A percentile compares a stretch with the other conserved stretches of the same genome.
phyloP scores from a whole-genome alignment of 179 eudicot genomes.

The Vitellaria paradoxa region DNA sequence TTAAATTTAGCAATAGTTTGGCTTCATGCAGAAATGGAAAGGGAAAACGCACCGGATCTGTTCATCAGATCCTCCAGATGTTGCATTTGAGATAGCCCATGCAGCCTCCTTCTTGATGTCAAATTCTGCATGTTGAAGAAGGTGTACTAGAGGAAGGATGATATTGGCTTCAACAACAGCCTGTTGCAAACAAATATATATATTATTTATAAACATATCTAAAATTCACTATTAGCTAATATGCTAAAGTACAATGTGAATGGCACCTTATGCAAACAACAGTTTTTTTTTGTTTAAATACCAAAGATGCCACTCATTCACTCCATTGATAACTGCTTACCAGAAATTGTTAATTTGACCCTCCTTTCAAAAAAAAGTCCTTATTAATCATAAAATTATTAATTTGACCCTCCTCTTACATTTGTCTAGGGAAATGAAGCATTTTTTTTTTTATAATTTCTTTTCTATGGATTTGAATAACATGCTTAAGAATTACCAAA shows the following conservation, averaged over 20 bases:
- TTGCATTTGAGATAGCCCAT: conserved; percentile 81
- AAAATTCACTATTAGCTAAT: background rate
- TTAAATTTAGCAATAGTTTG: background rate
- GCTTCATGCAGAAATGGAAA: background rate
- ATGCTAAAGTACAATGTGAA: background rate
- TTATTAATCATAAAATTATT: no score
- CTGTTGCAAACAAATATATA: conserved; percentile 27
- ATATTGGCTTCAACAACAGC: conserved; percentile 63
- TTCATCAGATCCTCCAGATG: conserved; percentile 75
- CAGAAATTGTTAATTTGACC: background rate
- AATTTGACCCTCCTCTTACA: no score
- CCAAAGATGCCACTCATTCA: background rate
- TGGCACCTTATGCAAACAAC: background rate
- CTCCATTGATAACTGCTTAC: background rate
- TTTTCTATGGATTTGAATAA: no score
- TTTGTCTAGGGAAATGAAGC: no score
- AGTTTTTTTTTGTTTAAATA: background rate
- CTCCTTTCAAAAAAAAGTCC: no score
- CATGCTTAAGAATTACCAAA: no score
- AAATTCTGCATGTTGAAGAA: conserved; percentile 71
- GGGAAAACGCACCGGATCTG: conserved; percentile 50
- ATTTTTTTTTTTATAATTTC: no score
- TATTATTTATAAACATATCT: no score
- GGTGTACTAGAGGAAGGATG: conserved; percentile 55
- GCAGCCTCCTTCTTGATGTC: conserved; percentile 87